A percentile compares a stretch with the other conserved stretches of the same genome.
These are phyloP conservation scores for Kwoniella heveanensis DNA, from an alignment of 768 basidiomycete species.

Conservation along the genomic window DNA sequence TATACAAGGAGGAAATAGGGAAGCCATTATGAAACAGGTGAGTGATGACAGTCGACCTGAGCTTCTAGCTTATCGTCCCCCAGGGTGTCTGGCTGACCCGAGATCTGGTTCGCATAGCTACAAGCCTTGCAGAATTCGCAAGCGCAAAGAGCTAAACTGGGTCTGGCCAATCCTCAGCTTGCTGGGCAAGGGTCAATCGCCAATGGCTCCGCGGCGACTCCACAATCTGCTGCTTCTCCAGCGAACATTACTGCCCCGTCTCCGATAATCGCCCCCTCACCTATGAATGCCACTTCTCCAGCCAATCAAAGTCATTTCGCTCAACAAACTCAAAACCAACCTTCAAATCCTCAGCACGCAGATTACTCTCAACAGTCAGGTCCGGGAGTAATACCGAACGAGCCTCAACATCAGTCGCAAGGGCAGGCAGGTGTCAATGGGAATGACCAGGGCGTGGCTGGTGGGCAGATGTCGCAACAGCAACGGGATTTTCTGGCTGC, in stretches of 20 bases:
- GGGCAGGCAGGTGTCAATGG: conserved; percentile 9
- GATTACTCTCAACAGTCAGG: conserved; percentile 3
- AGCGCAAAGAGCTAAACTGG: conserved; percentile 23
- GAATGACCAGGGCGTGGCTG: background rate
- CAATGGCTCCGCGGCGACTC: conserved; percentile 8
- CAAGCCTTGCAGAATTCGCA: conserved; percentile 36
- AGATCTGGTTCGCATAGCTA: conserved; percentile 19
- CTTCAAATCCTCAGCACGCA: conserved; percentile 5
- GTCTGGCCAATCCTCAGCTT: conserved; percentile 11
- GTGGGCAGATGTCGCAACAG: conserved; percentile 24
- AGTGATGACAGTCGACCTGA: too few species aligned
- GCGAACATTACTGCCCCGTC: conserved; percentile 15
- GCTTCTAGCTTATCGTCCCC: background rate
- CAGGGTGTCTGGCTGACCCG: background rate
- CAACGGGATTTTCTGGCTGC: conserved; percentile 31
- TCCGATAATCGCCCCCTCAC: conserved; percentile 18
- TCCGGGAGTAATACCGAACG: too few species aligned
- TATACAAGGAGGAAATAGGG: conserved; percentile 32
- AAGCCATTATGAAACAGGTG: conserved; percentile 46
- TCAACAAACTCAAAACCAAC: conserved; percentile 6
- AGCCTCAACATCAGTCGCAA: background rate
- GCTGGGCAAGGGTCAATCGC: background rate
- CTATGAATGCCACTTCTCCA: background rate
- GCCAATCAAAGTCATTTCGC: background rate
- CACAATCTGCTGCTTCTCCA: conserved; percentile 16